Percentiles rank a stretch among this genome's conserved stretches.
phyloP scores from a whole-genome alignment of 2,329 filamentous ascomycete species.

The Penicillium sp. region DNA sequence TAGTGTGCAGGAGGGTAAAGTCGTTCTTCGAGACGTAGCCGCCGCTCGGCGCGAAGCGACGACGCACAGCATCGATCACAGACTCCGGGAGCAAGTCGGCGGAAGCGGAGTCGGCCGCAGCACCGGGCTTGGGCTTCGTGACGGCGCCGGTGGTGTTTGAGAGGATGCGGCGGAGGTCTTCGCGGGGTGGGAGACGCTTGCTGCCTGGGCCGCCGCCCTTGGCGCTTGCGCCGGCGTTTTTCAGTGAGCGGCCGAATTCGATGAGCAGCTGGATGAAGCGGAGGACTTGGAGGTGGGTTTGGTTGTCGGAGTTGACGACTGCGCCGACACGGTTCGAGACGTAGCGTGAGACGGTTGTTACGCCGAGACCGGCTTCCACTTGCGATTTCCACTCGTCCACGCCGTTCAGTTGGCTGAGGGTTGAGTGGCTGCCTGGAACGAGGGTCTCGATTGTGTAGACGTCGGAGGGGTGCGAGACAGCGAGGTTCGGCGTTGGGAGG shows the following conservation, averaged over 20 bases:
- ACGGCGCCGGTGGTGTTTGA: slow-evolving; percentile 22
- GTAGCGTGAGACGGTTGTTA: slow-evolving; percentile 38
- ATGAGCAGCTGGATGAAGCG: slow-evolving; percentile 40
- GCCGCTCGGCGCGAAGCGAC: slow-evolving; percentile 35
- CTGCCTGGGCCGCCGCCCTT: slow-evolving; percentile 27
- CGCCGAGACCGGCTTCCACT: slow-evolving; percentile 28
- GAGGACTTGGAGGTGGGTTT: slow-evolving; percentile 37
- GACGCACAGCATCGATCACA: slow-evolving; percentile 35
- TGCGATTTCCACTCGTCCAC: slow-evolving; percentile 38
- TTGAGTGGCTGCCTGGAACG: slow-evolving; percentile 35
- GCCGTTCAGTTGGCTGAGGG: slow-evolving; percentile 36
- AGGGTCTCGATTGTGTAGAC: slow-evolving; percentile 40
- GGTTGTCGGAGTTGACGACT: slow-evolving; percentile 33
- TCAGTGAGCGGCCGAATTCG: slow-evolving; percentile 34
- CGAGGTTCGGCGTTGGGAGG: slow-evolving; percentile 37
- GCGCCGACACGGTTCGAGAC: slow-evolving; percentile 37
- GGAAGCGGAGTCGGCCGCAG: slow-evolving; percentile 12
- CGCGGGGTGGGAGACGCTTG: slow-evolving; percentile 34
- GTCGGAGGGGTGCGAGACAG: slow-evolving; percentile 37
- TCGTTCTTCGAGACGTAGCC: slow-evolving; percentile 32
- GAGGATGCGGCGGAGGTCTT: slow-evolving; percentile 34
- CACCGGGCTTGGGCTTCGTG: slow-evolving; percentile 12
- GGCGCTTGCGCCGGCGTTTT: slow-evolving; percentile 21
- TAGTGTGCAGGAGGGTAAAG: slow-evolving; percentile 38
- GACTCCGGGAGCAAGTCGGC: slow-evolving; percentile 28